Percentiles rank a stretch among this genome's conserved stretches.
Conservation (phyloP, 2,329 filamentous ascomycete species). For the Neurospora crassa region DNA sequence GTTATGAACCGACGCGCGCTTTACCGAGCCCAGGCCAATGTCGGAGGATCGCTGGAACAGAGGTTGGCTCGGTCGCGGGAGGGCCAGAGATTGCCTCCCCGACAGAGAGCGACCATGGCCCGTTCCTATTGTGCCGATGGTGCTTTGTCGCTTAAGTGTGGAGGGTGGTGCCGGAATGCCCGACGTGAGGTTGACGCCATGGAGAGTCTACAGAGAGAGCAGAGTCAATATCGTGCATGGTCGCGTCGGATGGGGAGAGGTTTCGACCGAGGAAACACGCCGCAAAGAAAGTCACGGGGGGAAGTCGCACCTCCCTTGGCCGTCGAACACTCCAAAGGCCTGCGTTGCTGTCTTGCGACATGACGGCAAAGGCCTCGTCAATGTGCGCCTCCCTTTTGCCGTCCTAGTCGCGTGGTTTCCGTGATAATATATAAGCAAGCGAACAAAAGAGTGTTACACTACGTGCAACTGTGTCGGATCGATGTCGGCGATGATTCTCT, state of each 20-base stretch:
- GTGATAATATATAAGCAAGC: background rate
- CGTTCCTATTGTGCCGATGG: constrained; percentile 49
- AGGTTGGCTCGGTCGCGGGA: constrained; percentile 74
- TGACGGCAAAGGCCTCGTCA: constrained; percentile 29
- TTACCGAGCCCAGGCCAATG: constrained; percentile 71
- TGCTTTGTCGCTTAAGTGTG: constrained; percentile 86
- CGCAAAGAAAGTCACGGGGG: constrained; percentile 11
- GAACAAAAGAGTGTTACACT: background rate
- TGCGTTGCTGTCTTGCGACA: constrained; percentile 66
- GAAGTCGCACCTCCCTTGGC: constrained; percentile 66
- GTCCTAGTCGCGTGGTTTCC: background rate
- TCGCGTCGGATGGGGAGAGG: constrained; percentile 2
- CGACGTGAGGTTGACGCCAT: constrained; percentile 71
- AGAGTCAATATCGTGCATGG: constrained; percentile 7
- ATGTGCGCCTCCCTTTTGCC: background rate
- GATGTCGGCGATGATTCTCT: background rate
- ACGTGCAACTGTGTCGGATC: background rate
- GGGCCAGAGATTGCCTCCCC: constrained; percentile 75
- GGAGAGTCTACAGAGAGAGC: constrained; percentile 58
- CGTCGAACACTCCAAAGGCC: constrained; percentile 87
- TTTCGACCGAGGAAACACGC: constrained; percentile 3
- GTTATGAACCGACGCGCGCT: constrained; percentile 70
- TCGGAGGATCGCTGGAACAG: constrained; percentile 80
- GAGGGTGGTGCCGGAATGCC: constrained; percentile 85
- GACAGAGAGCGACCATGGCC: constrained; percentile 77